Evolutionary conservation across 2,329 filamentous ascomycete genomes (phyloP), one percentile per base, ranked within the genome.

Genomic region (Ramularia collo-cygni): DNA sequence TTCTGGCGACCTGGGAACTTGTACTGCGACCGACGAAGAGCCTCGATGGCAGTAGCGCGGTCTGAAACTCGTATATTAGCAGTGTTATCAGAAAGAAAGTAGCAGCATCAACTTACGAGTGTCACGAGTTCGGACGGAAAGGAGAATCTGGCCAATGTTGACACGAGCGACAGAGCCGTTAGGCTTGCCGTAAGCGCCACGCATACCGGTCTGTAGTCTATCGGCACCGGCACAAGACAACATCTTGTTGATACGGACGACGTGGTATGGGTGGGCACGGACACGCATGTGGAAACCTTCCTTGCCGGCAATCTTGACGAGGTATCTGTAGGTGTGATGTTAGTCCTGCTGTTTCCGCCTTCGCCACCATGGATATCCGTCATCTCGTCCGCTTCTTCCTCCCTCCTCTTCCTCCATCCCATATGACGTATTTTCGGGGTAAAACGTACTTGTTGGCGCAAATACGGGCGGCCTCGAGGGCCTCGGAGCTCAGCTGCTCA

Each of bases 201-300:
- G 90, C 92, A 98, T 98, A 79, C 92, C 92, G 62, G 92, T 98
- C 76, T 98, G 92, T 73, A 98, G 79, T 84, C 92, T 88, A 96
- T 98, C 92, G 83, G 92, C 92, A 81, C 92, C 92, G 66, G 92
- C 92, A 74, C 92, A 98, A 68, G 92, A 96, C 87, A 98, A 90
- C 92, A 98, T 98, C 85, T 98, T 98, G 88, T 98, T 98, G 89
- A 98, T 98, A 75, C 92, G 92, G 79, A 98, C 85, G 75, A 98
- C 92, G 80, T 98, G 92, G 87, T 86, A 98, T 58, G 92, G 92
- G 81, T 98, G 92, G 66, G 88, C 89, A 68, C 92, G 77, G 63
- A 81, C 75, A 56, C 78, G 77, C 52, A 82, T 66, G 68, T 82
- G 78, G 76, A 82, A 81, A 68, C 75, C 74, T 76, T 82, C 78